Conservation (phyloP, 129 eudicot species). For the carrot (Daucus carota) region DNA sequence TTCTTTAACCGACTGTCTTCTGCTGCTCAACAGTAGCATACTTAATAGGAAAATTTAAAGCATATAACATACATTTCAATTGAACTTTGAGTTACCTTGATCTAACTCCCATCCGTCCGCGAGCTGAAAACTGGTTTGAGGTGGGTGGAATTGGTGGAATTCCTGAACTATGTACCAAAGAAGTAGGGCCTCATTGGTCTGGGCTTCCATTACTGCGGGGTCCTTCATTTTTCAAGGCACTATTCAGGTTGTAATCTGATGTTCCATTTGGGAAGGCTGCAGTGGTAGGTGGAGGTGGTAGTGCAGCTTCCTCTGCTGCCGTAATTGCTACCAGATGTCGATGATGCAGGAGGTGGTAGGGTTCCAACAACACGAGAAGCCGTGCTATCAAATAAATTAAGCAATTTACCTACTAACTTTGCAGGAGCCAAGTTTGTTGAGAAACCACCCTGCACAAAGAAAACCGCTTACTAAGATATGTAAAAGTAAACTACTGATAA, state of each 20-base stretch:
- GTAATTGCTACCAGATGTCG: slow-evolving; percentile 35
- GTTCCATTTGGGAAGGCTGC: slow-evolving; percentile 53
- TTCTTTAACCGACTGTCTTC: not conserved
- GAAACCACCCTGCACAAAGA: slow-evolving; percentile 71
- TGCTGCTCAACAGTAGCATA: not conserved
- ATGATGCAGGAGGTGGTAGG: slow-evolving; percentile 68
- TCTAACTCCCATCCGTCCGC: slow-evolving; percentile 81
- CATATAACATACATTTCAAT: not conserved
- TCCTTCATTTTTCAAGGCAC: slow-evolving; percentile 47
- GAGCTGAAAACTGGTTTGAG: slow-evolving; percentile 82
- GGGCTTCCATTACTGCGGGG: slow-evolving; percentile 42
- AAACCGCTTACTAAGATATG: slow-evolving; percentile 3
- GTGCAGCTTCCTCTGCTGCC: slow-evolving; percentile 75
- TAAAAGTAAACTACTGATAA: not conserved
- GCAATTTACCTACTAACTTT: slow-evolving; percentile 74
- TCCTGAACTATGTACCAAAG: slow-evolving; percentile 54
- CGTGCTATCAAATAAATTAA: slow-evolving; percentile 78
- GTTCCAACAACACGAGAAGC: slow-evolving; percentile 80
- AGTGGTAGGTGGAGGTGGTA: slow-evolving; percentile 77
- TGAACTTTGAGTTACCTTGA: slow-evolving; percentile 44
- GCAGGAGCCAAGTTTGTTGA: slow-evolving; percentile 85
- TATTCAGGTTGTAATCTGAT: slow-evolving; percentile 48
- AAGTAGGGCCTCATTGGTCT: slow-evolving; percentile 40
- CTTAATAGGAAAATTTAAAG: not conserved
- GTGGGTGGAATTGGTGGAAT: slow-evolving; percentile 86